A percentile compares a stretch with the other conserved stretches of the same genome.
Evolutionary conservation across 2,329 filamentous ascomycete species (phyloP).

Genomic region (Didymella glomerata): DNA sequence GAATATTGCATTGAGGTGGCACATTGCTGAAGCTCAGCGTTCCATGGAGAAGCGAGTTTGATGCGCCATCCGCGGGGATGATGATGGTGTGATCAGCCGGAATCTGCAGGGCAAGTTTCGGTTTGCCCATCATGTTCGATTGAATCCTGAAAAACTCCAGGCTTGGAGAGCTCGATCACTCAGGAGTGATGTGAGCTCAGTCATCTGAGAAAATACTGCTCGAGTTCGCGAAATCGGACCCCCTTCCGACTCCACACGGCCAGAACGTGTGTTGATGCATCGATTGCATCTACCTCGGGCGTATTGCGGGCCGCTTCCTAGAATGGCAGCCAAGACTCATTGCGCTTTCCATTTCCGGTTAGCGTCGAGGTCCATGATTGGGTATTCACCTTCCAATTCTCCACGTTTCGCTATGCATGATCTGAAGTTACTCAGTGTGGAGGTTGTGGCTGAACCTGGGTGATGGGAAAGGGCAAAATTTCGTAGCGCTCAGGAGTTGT

Average conservation of each 20-base stretch:
- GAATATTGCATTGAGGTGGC: slow-evolving; percentile 9
- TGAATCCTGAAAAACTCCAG: background rate
- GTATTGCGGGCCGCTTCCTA: slow-evolving; percentile 2
- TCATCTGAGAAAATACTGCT: background rate
- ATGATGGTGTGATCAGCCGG: slow-evolving; percentile 15
- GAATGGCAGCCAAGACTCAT: slow-evolving; percentile 20
- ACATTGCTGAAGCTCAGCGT: slow-evolving; percentile 10
- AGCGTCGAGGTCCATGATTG: slow-evolving; percentile 9
- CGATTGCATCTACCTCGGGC: background rate
- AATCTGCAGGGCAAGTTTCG: slow-evolving; percentile 7
- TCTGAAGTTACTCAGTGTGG: slow-evolving; percentile 1
- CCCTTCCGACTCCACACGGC: background rate
- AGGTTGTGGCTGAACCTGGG: background rate
- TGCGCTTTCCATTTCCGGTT: background rate
- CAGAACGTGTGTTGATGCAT: slow-evolving; percentile 11
- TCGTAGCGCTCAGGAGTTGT: background rate
- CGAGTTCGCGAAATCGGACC: slow-evolving; percentile 3
- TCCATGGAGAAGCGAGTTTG: slow-evolving; percentile 1
- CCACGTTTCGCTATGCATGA: slow-evolving; percentile 4
- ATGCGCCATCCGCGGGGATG: background rate
- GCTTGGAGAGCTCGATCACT: background rate
- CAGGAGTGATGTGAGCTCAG: background rate
- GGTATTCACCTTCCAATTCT: background rate
- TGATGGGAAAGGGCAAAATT: background rate
- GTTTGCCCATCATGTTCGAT: slow-evolving; percentile 10